A percentile compares a stretch with the other conserved stretches of the same genome.
These are phyloP conservation scores for Cercospora sojina DNA, from an alignment of 2,329 filamentous ascomycete genomes.

Conservation along the genomic window DNA sequence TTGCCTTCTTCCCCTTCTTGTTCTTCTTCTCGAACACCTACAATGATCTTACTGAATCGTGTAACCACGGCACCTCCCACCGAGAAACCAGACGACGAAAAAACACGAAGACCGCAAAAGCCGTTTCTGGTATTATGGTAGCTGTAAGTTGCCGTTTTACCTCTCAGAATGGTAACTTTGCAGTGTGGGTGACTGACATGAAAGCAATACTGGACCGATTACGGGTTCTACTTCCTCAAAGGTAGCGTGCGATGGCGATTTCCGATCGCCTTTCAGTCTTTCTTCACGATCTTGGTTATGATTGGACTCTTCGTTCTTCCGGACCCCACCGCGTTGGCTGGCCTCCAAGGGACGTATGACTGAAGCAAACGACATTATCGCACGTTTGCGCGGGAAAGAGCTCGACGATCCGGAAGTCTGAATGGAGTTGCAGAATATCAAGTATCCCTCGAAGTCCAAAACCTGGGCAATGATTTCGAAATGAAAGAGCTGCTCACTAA, in stretches of 20 bases:
- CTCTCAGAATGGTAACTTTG: constrained; percentile 21
- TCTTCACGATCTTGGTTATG: constrained; percentile 51
- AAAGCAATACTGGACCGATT: constrained; percentile 55
- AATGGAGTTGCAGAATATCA: constrained; percentile 49
- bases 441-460: constrained; percentile 16
- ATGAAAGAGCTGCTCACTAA: constrained; percentile 21
- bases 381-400: constrained; percentile 49
- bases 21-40: not conserved
- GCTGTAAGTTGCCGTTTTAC: constrained; percentile 59
- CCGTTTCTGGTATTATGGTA: constrained; percentile 65
- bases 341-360: constrained; percentile 46
- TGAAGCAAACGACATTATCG: constrained; percentile 52
- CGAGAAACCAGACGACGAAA: not conserved
- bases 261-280: constrained; percentile 54
- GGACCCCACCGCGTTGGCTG: constrained; percentile 50
- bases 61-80: not conserved
- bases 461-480: constrained; percentile 13
- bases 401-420: constrained; percentile 57
- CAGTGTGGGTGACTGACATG: constrained; percentile 56
- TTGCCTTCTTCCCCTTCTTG: not conserved
- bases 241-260: constrained; percentile 50
- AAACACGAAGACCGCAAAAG: constrained; percentile 3
- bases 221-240: constrained; percentile 38
- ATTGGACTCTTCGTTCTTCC: constrained; percentile 51
- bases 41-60: not conserved